Evolutionary conservation across 768 basidiomycete genomes (phyloP).

Genomic region (Naganishia randhawae): DNA sequence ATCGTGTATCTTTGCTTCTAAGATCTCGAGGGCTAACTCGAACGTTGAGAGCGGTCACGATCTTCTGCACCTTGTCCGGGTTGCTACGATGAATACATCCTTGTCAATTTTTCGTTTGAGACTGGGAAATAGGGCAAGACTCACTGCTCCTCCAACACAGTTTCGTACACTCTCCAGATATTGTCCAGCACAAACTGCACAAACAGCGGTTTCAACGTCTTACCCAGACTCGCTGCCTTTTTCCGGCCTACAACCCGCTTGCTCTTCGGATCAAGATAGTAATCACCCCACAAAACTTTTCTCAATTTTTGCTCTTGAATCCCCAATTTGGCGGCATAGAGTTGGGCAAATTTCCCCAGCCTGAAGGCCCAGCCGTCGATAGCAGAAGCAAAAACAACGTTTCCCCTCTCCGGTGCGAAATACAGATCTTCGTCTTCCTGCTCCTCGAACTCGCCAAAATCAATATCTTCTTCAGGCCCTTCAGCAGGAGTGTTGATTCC

Average conservation of each 20-base stretch:
- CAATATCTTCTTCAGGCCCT: conserved; percentile 33
- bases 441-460: conserved; percentile 70
- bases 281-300: conserved; percentile 93
- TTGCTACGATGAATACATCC: conserved; percentile 58
- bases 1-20: conserved; percentile 81
- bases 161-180: conserved; percentile 94
- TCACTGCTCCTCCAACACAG: conserved; percentile 80
- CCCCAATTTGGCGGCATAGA: conserved; percentile 84
- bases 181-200: conserved; percentile 97
- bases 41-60: conserved; percentile 73
- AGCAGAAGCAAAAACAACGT: conserved; percentile 92
- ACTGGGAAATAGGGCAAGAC: conserved; percentile 49
- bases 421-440: conserved; percentile 97
- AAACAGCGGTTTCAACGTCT: conserved; percentile 83
- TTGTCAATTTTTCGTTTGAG: background rate
- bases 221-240: conserved; percentile 58
- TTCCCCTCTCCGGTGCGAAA: conserved; percentile 90
- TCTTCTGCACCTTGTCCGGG: conserved; percentile 80
- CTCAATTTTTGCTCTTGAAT: conserved; percentile 82
- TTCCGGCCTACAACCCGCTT: conserved; percentile 88
- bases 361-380: conserved; percentile 98
- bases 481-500: background rate
- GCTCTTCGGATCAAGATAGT: conserved; percentile 90
- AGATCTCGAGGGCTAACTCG: conserved; percentile 84
- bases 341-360: conserved; percentile 83